Base-by-base conservation (phyloP, 805 yeast genomes). In the Cyberlindnera sargentensis region DNA sequence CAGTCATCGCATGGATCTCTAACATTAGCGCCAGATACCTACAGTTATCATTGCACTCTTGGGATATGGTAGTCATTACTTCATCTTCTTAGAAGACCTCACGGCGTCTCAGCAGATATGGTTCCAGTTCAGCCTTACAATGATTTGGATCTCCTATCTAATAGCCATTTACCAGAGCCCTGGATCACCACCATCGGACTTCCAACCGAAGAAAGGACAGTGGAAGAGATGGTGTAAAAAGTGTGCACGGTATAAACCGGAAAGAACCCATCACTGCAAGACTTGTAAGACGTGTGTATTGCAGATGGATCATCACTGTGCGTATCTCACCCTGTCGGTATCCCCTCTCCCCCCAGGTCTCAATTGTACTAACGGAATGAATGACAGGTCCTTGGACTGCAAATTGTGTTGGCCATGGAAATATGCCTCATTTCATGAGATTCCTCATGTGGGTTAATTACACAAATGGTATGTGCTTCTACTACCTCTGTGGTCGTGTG, bases 281-380 rank as follows among this genome's bases (percentile, higher is more conserved):
- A 73, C 77, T 1, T 87, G 95, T 57, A 69, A 75, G 9, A 60
- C 57, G 34, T 89, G 96, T 62, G 82, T 89, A n/a, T 60, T 89
- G 45, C 75, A 77, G 57, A 90, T 89, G 96, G 97, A 89, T 61
- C 97, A 89, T 60, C 96, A 89, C 64, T 82, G 83, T 38, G 29
- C 23, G 41, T 31, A 31, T 28, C 4, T 28, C 25, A n/a, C 9
- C 5, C 20, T 25, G 9, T 7, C 31, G 11, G 2, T 3, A 5
- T 47, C 8, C 8, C 25, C 20, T 9, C n/a, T 6, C 6, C 4
- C 11, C 8, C 9, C 20, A 15, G 20, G 20, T 15, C 20, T 15
- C 31, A 33, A 11, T 29, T 24, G 6, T 25, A 32, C 41, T 39
- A 32, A 39, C 31, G 20, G 20, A 30, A 5, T 3, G n/a, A 34